phyloP scores from a whole-genome alignment of 2,329 filamentous ascomycete species.

The Diaporthe caulivora region DNA sequence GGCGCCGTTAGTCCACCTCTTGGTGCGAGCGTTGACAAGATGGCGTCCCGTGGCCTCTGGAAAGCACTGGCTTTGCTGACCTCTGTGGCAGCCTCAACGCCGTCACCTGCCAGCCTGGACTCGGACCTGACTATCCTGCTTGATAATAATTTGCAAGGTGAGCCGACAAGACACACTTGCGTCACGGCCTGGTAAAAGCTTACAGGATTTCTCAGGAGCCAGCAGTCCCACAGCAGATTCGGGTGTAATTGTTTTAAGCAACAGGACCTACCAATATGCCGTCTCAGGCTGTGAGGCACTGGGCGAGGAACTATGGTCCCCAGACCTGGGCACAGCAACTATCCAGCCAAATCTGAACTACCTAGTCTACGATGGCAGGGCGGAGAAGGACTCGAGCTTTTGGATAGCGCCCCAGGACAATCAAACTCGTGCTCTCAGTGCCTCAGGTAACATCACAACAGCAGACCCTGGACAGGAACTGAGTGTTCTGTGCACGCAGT shows the following conservation, averaged over 20 bases:
- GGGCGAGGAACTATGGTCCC: constrained; percentile 56
- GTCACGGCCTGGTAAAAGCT: neutral
- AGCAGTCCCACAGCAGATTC: constrained; percentile 49
- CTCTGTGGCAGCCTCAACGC: constrained; percentile 42
- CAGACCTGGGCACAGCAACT: constrained; percentile 43
- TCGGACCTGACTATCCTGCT: constrained; percentile 54
- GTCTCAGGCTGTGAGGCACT: constrained; percentile 49
- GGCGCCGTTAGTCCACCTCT: neutral
- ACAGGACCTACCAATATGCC: constrained; percentile 46
- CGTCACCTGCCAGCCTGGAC: constrained; percentile 51
- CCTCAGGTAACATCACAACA: constrained; percentile 43
- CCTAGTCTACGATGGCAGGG: constrained; percentile 49
- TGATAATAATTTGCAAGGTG: constrained; percentile 57
- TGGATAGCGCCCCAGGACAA: constrained; percentile 51
- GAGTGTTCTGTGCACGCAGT: constrained; percentile 57
- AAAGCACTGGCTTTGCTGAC: constrained; percentile 41
- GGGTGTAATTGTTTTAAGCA: constrained; percentile 52
- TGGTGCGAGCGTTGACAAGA: neutral
- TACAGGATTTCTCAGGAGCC: constrained; percentile 46
- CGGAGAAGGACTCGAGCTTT: constrained; percentile 46
- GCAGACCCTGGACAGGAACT: constrained; percentile 42
- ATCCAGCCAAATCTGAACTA: constrained; percentile 53
- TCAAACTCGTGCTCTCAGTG: constrained; percentile 46
- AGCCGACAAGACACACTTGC: neutral
- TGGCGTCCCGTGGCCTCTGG: constrained; percentile 34